A percentile compares a stretch with the other conserved stretches of the same genome.
phyloP scores from a whole-genome alignment of 768 basidiomycete species.

The Leccinum rimulosum region DNA sequence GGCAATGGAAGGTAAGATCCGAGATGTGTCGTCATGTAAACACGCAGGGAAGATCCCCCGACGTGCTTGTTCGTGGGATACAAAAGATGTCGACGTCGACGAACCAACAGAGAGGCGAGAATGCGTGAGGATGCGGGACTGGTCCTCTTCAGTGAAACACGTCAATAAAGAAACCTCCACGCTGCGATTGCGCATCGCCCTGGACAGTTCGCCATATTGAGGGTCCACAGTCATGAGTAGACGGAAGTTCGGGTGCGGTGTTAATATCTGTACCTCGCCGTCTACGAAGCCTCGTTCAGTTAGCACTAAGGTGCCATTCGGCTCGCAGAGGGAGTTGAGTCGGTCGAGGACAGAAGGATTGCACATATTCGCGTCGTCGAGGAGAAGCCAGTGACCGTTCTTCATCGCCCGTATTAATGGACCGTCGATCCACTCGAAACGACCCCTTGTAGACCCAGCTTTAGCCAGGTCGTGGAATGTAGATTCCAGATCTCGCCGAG shows the following conservation, averaged over 20 bases:
- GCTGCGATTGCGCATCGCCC: conserved; percentile 98
- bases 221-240: conserved; percentile 94
- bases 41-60: conserved; percentile 19
- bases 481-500: conserved; percentile 14
- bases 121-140: conserved; percentile 42
- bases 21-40: not conserved
- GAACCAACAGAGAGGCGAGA: conserved; percentile 44
- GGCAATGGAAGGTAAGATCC: conserved; percentile 35
- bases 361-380: conserved; percentile 94
- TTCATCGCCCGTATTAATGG: conserved; percentile 85
- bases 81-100: conserved; percentile 5
- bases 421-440: conserved; percentile 95
- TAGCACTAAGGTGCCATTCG: conserved; percentile 74
- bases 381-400: conserved; percentile 82
- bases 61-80: conserved; percentile 24
- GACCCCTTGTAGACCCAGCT: conserved; percentile 39
- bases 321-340: conserved; percentile 94
- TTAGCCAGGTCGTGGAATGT: conserved; percentile 24
- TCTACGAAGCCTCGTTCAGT: conserved; percentile 86
- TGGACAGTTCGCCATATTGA: conserved; percentile 87
- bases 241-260: conserved; percentile 86
- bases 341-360: conserved; percentile 94
- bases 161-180: conserved; percentile 69
- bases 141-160: conserved; percentile 44
- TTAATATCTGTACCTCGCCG: conserved; percentile 69